Base-by-base conservation (phyloP, 345 rosid genomes). In the Ceriops decandra region DNA sequence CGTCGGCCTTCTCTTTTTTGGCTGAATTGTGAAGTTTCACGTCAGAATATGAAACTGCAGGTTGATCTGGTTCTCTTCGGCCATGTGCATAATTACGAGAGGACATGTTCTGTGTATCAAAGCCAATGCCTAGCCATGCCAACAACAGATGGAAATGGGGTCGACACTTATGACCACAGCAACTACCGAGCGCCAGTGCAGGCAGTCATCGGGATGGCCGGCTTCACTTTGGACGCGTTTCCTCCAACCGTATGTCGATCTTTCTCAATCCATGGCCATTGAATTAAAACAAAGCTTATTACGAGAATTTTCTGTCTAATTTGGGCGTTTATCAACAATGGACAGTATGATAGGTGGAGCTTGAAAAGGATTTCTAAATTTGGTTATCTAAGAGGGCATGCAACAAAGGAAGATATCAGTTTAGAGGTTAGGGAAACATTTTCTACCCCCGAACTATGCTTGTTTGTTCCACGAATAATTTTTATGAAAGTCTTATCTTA, bases 11-110 rank as follows among this genome's bases (percentile, higher is more conserved):
- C 9, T 63, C 6, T 5, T 49, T 20, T 27, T n/a, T 6, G 35
- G 35, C 6, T 28, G 24, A 6, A 27, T 27, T 26, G 5, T 16
- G 16, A 26, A 28, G 15, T 6, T 26, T 53, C 26, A 10, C 10
- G 1, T 27, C 16, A 0, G 5, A 47, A 64, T n/a, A 49, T 71
- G 52, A 72, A 65, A 35, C 38, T 42, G 49, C 49, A 87, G 92
- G 95, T 83, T 16, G 95, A 86, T 70, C 59, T 86, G 31, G 91
- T 17, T 26, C 84, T 88, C 10, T 71, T 81, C n/a, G 91, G 95
- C 13, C 91, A 88, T 59, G 88, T 88, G 35, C 95, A 88, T 73
- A 88, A 86, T 62, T 86, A 88, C 22, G 95, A 85, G 70, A 79
- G 95, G 72, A 88, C 83, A 13, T 88, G 91, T 66, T 85, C 91